Percentiles rank a stretch among this genome's conserved stretches.
Evolutionary conservation across 1,139 yeast species (phyloP).

Genomic region (Komagataea norvegica): DNA sequence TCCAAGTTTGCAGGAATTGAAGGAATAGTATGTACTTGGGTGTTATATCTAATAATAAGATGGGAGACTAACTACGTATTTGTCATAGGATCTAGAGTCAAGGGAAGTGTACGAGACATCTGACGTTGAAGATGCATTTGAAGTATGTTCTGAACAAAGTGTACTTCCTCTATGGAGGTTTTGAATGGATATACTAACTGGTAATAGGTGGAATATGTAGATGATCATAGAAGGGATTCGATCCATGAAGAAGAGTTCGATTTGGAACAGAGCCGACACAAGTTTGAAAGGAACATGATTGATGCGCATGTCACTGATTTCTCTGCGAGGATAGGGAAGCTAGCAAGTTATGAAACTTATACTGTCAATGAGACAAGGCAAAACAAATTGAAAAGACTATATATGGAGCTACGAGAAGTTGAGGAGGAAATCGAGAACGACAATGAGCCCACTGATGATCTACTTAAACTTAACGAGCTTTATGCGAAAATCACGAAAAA

Average conservation of each 20-base stretch:
- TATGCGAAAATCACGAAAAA: constrained; percentile 14
- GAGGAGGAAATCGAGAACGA: constrained; percentile 16
- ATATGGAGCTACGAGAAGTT: constrained; percentile 42
- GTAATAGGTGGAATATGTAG: not conserved
- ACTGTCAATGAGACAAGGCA: constrained; percentile 36
- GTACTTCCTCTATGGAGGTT: not conserved
- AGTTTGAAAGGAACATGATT: constrained; percentile 23
- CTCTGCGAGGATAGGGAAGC: constrained; percentile 26
- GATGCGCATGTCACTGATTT: constrained; percentile 28
- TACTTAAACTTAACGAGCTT: constrained; percentile 13
- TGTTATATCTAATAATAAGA: not conserved
- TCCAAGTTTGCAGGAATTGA: constrained; percentile 20
- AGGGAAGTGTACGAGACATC: constrained; percentile 48
- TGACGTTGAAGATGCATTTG: constrained; percentile 38
- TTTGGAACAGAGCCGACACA: constrained; percentile 15
- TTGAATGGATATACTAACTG: no score
- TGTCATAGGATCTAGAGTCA: constrained; percentile 26
- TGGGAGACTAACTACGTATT: not conserved
- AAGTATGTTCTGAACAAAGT: constrained; percentile 14
- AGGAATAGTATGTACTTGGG: constrained; percentile 19
- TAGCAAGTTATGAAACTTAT: constrained; percentile 28
- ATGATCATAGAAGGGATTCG: constrained; percentile 18
- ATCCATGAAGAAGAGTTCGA: constrained; percentile 20
- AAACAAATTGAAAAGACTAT: constrained; percentile 43
- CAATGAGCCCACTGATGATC: constrained; percentile 13